Base-by-base conservation (phyloP, 2,329 filamentous ascomycete species). In the Aspergillus felis region DNA sequence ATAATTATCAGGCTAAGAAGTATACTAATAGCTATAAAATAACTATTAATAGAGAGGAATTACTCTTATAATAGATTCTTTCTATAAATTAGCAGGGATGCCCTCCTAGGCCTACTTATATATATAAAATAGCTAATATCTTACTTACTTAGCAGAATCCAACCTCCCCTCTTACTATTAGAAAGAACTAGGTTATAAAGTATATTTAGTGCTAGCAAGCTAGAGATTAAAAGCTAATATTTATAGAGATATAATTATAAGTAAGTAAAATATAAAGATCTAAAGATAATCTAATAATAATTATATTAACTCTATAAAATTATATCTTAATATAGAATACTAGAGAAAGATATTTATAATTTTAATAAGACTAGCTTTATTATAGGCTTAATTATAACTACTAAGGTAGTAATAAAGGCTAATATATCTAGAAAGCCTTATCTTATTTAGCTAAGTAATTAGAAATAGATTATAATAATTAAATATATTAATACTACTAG, bases 191-290 rank as follows among this genome's bases (percentile, higher is more conserved):
- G 50, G 50, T 56, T 0, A 47, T 17, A 59, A 59, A 59, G 14
- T 59, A 56, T n/a, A 48, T 56, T 24, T 27, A 52, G 35, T n/a
- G n/a, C n/a, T n/a, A n/a, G n/a, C 49, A 46, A 51, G 51, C 5
- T 41, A 41, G 4, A 46, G 17, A 35, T 58, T 4, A 51, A 41
- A 28, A 27, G 24, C 22, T 42, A 35, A 14, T 60, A 48, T 49
- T 56, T 53, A 2, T 32, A 28, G 27, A 46, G 42, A 22, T 53
- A 53, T 28, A 42, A 53, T 20, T 44, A 57, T 38, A n/a, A n/a
- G n/a, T n/a, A n/a, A n/a, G n/a, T n/a, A n/a, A n/a, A 22, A 22
- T 22, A 22, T 22, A 22, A 22, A 2, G 22, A 22, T 22, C 22
- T 22, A 22, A 22, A 22, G 22, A 22, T 22, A n/a, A n/a, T 22